Base-by-base conservation (phyloP, 352 stramenopile genomes). In the Saprolegnia parasitica region DNA sequence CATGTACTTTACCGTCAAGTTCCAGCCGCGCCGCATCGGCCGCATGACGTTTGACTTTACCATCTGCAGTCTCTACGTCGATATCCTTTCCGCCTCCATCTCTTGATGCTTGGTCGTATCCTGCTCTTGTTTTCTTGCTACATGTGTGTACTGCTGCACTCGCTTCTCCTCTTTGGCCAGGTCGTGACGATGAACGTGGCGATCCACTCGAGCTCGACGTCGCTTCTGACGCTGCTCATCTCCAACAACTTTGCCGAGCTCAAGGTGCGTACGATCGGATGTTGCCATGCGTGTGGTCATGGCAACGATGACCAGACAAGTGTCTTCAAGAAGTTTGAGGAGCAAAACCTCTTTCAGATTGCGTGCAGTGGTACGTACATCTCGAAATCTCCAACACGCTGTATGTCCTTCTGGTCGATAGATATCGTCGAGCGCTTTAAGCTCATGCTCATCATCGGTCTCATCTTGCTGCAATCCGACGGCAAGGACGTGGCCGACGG, bases 241-340 rank as follows among this genome's bases (percentile, higher is more conserved):
- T 96, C 84, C n/a, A 98, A 98, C 76, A 99, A 99, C 77, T 99
- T 99, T 85, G 91, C 95, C 0, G 97, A 99, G 79, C 97, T 99
- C 76, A 99, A 99, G 83, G 82, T 83, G 35, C 45, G 1, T 62
- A 2, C 21, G n/a, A 29, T 40, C 56, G 1, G 11, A 1, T 45
- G 35, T 50, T 57, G n/a, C 21, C 35, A 46, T 21, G 10, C 20
- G 10, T n/a, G n/a, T n/a, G n/a, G n/a, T 52, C 56, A 50, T 20
- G 29, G 5, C 5, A 35, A 6, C 2, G 42, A 55, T 16, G 26
- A 50, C 4, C 55, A 87, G 71, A 94, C 76, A 39, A 96, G 86
- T 13, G 97, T 99, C 5, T 99, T 99, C 77, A 99, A 99, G 80
- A 98, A 98, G 54, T 98, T 97, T 72, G 90, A 96, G 63, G 80